phyloP scores from a whole-genome alignment of 2,329 filamentous ascomycete genomes.

The Fonsecaea monophora region DNA sequence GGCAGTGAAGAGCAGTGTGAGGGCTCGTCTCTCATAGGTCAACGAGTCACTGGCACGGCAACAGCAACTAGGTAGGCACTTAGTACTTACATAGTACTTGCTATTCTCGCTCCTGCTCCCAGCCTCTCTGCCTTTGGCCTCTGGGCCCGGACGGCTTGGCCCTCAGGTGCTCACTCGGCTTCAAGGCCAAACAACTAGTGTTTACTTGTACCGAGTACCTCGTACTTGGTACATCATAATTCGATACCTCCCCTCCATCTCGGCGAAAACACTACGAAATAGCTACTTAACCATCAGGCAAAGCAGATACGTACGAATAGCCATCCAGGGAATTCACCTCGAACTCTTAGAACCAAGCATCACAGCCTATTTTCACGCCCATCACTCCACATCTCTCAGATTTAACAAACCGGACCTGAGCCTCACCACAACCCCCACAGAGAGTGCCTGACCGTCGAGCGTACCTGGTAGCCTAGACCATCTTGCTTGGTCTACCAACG shows the following conservation, averaged over 20 bases:
- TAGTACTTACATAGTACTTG: background rate
- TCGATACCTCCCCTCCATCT: background rate
- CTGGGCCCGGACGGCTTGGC: background rate
- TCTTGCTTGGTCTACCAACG: background rate
- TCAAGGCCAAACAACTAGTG: background rate
- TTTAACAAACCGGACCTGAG: background rate
- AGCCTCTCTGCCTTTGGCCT: background rate
- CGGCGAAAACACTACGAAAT: background rate
- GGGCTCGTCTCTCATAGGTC: background rate
- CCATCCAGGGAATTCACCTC: too few relatives aligned
- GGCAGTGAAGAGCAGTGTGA: constrained; percentile 7
- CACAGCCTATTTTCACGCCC: background rate
- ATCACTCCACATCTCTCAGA: background rate
- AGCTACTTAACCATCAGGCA: background rate
- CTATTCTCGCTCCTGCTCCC: background rate
- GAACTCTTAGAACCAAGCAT: background rate
- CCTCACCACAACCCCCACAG: background rate
- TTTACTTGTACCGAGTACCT: background rate
- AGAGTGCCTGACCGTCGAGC: background rate
- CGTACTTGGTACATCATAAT: background rate
- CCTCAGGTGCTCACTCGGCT: background rate
- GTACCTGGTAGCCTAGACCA: background rate
- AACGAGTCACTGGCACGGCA: constrained; percentile 1
- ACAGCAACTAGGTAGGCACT: background rate
- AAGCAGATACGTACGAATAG: background rate